Percentiles rank a stretch among this genome's conserved stretches.
Evolutionary conservation across 768 basidiomycete species (phyloP).

Genomic region (Mycena indigotica): DNA sequence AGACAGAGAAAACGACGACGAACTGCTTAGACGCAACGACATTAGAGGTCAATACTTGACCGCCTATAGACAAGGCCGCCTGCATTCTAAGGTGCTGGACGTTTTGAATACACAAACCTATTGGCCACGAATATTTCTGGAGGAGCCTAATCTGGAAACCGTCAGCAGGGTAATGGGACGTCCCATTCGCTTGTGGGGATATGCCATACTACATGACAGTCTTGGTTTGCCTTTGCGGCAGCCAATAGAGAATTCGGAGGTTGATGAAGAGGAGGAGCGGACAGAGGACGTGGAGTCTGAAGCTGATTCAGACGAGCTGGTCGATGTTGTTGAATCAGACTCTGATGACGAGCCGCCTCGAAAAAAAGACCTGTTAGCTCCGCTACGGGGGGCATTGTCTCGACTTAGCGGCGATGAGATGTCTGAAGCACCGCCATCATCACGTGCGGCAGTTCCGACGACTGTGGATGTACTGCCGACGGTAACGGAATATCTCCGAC

Average conservation of each 20-base stretch:
- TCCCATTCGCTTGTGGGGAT: constrained; percentile 65
- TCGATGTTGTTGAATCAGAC: constrained; percentile 69
- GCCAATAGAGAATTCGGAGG: constrained; percentile 20
- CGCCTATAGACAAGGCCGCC: constrained; percentile 61
- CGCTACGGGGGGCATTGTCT: constrained; percentile 66
- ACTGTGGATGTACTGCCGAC: constrained; percentile 26
- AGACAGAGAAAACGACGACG: constrained; percentile 31
- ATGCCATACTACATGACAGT: constrained; percentile 67
- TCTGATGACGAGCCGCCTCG: constrained; percentile 50
- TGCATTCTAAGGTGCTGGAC: constrained; percentile 63
- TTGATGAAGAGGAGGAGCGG: constrained; percentile 19
- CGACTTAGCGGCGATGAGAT: constrained; percentile 53
- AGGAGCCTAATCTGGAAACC: constrained; percentile 74
- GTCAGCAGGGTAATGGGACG: constrained; percentile 64
- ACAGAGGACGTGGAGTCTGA: constrained; percentile 41
- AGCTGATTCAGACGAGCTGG: constrained; percentile 58
- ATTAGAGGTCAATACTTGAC: constrained; percentile 56
- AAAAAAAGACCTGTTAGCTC: constrained; percentile 61
- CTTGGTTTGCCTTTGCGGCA: constrained; percentile 56
- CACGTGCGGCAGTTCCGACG: constrained; percentile 33
- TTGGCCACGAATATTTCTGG: constrained; percentile 76
- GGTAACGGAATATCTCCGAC: constrained; percentile 64
- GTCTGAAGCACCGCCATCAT: constrained; percentile 32
- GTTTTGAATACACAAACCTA: constrained; percentile 61
- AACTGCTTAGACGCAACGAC: constrained; percentile 30